Evolutionary conservation across 192 early-diverging fungal species (phyloP).

Genomic region (Obelidium mucronatum): DNA sequence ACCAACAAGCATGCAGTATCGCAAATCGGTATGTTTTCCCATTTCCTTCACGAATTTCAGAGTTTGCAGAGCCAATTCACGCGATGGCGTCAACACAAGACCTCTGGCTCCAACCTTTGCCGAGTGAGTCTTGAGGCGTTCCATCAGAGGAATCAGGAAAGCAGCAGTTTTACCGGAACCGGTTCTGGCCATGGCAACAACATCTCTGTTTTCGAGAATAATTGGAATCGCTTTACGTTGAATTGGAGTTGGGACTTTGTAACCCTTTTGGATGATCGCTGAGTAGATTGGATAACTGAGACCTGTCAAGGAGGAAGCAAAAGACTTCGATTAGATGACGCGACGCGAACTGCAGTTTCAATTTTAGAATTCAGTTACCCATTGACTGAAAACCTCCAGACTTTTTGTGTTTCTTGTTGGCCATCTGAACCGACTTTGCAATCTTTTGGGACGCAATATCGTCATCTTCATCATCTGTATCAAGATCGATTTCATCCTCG

Average conservation of each 20-base stretch:
- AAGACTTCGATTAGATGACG: neutral
- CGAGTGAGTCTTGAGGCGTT: conserved; percentile 86
- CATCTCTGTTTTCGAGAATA: conserved; percentile 89
- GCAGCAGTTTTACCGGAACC: conserved; percentile 98
- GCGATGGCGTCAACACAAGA: conserved; percentile 89
- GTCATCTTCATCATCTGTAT: conserved; percentile 1
- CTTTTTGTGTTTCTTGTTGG: conserved; percentile 93
- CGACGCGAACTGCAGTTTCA: neutral
- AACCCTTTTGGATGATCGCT: conserved; percentile 90
- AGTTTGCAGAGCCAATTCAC: conserved; percentile 97
- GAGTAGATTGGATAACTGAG: conserved; percentile 83
- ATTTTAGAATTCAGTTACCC: conserved; percentile 51
- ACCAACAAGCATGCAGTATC: conserved; percentile 89
- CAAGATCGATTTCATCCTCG: neutral
- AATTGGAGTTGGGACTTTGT: conserved; percentile 98
- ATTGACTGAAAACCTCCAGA: conserved; percentile 98
- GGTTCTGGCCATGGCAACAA: conserved; percentile 98
- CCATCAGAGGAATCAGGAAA: conserved; percentile 92
- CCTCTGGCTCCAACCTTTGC: conserved; percentile 71
- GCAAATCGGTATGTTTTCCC: conserved; percentile 90
- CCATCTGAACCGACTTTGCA: conserved; percentile 56
- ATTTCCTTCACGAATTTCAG: conserved; percentile 93
- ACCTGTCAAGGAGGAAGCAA: conserved; percentile 48
- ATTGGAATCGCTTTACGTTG: conserved; percentile 95
- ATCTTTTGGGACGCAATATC: neutral